A percentile compares a stretch with the other conserved stretches of the same genome.
Conservation (phyloP, 2,329 filamentous ascomycete species). For the Arthrobotrys entomopaga region DNA sequence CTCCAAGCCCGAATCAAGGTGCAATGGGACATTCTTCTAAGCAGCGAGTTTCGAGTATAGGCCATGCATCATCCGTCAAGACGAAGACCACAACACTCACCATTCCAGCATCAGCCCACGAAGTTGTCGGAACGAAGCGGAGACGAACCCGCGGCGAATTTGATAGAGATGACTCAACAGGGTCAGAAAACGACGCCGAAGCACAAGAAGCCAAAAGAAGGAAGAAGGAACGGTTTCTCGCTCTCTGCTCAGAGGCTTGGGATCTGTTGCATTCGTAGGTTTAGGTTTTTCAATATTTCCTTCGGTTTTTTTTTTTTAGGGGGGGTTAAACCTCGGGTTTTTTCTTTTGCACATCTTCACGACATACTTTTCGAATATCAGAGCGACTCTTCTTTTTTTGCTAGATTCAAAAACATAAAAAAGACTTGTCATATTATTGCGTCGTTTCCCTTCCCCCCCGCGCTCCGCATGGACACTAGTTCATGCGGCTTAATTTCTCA, state of each 20-base stretch:
- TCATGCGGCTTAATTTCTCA: slow-evolving; percentile 22
- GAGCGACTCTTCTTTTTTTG: slow-evolving; percentile 18
- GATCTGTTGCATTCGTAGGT: slow-evolving; percentile 85
- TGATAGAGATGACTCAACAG: slow-evolving; percentile 79
- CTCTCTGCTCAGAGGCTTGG: slow-evolving; percentile 88
- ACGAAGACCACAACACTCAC: slow-evolving; percentile 60
- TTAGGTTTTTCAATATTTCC: slow-evolving; percentile 14
- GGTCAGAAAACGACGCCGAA: slow-evolving; percentile 56
- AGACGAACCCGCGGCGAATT: slow-evolving; percentile 88
- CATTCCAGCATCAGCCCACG: slow-evolving; percentile 59
- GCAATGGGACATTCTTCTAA: slow-evolving; percentile 59
- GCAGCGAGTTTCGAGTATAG: slow-evolving; percentile 56
- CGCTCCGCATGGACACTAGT: slow-evolving; percentile 4
- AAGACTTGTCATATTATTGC: slow-evolving; percentile 16
- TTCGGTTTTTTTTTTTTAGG: slow-evolving; percentile 30
- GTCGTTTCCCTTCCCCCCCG: slow-evolving; percentile 12
- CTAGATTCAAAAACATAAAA: slow-evolving; percentile 28
- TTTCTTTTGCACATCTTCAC: slow-evolving; percentile 13
- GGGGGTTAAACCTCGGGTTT: slow-evolving; percentile 36
- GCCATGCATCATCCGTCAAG: slow-evolving; percentile 63
- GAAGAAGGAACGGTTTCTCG: slow-evolving; percentile 93
- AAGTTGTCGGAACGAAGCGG: slow-evolving; percentile 62
- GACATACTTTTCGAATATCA: slow-evolving; percentile 22
- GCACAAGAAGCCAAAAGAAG: slow-evolving; percentile 81
- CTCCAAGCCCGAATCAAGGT: slow-evolving; percentile 73